Evolutionary conservation across 2,329 filamentous ascomycete species (phyloP).

Genomic region (Nannizziopsis barbatae): DNA sequence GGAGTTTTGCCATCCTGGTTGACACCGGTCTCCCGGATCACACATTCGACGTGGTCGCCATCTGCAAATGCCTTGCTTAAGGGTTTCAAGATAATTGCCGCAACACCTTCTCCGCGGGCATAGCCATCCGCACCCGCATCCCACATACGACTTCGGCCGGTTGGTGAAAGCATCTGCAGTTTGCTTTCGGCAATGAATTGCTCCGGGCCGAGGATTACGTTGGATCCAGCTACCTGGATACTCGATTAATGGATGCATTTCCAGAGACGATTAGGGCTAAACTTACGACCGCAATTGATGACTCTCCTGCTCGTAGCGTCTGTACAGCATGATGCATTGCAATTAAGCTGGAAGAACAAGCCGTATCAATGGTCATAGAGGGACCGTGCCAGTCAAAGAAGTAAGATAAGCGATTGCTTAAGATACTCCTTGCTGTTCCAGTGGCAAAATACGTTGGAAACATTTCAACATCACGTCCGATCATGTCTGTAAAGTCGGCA

Average conservation of each 20-base stretch:
- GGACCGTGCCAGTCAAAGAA: constrained; percentile 34
- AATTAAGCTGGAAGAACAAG: constrained; percentile 36
- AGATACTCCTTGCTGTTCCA: constrained; percentile 29
- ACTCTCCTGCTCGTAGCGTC: constrained; percentile 23
- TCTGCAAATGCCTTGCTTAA: constrained; percentile 38
- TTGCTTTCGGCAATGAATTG: constrained; percentile 9
- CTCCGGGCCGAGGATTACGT: constrained; percentile 28
- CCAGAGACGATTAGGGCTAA: too few species aligned
- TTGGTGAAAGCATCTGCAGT: constrained; percentile 15
- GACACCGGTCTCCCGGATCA: constrained; percentile 21
- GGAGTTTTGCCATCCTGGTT: constrained; percentile 26
- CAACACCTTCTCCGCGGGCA: constrained; percentile 45
- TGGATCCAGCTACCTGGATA: constrained; percentile 16
- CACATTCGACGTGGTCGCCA: constrained; percentile 32
- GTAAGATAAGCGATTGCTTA: constrained; percentile 33
- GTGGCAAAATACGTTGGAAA: constrained; percentile 16
- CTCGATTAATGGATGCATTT: too few species aligned
- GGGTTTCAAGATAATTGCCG: constrained; percentile 40
- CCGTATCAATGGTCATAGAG: constrained; percentile 38
- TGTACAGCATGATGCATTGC: constrained; percentile 29
- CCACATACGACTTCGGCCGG: constrained; percentile 25
- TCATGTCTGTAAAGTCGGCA: constrained; percentile 22
- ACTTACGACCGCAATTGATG: constrained; percentile 18
- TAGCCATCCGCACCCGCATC: constrained; percentile 51
- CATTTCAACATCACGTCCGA: constrained; percentile 16